These are phyloP conservation scores for Epichloe sibirici DNA, from an alignment of 2,329 filamentous ascomycete species.

Conservation along the genomic window DNA sequence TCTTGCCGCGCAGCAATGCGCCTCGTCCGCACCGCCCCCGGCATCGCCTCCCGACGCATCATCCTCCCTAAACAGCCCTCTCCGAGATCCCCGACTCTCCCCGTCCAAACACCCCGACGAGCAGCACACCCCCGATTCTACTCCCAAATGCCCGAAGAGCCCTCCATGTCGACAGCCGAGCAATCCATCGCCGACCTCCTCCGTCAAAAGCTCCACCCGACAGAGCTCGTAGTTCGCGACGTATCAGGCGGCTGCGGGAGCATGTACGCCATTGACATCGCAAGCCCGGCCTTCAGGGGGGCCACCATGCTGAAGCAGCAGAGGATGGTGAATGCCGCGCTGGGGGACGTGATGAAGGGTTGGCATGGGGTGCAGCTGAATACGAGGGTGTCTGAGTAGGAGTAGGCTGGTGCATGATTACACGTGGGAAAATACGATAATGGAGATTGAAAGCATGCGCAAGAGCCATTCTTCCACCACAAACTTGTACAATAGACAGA, in stretches of 20 bases:
- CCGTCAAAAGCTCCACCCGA: constrained; percentile 35
- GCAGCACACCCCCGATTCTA: background rate
- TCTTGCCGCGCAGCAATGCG: too few species aligned
- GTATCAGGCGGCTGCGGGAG: constrained; percentile 74
- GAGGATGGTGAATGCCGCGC: constrained; percentile 61
- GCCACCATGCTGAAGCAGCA: constrained; percentile 69
- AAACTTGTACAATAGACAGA: too few species aligned
- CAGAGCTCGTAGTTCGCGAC: constrained; percentile 55
- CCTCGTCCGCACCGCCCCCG: too few species aligned
- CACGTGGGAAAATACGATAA: background rate
- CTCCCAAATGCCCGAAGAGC: background rate
- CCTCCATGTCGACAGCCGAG: constrained; percentile 37
- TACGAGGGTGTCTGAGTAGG: constrained; percentile 40
- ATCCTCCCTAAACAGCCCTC: background rate
- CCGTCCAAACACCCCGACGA: background rate
- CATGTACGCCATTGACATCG: constrained; percentile 77
- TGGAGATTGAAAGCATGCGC: background rate
- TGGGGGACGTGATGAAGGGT: constrained; percentile 62
- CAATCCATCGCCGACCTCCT: constrained; percentile 45
- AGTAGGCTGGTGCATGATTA: background rate
- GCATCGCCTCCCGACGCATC: too few species aligned
- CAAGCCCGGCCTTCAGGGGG: constrained; percentile 58
- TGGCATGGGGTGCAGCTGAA: constrained; percentile 79
- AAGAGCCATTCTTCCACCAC: too few species aligned
- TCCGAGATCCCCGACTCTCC: too few species aligned